Base-by-base conservation (phyloP, 345 rosid species). In the Pistacia atlantica region DNA sequence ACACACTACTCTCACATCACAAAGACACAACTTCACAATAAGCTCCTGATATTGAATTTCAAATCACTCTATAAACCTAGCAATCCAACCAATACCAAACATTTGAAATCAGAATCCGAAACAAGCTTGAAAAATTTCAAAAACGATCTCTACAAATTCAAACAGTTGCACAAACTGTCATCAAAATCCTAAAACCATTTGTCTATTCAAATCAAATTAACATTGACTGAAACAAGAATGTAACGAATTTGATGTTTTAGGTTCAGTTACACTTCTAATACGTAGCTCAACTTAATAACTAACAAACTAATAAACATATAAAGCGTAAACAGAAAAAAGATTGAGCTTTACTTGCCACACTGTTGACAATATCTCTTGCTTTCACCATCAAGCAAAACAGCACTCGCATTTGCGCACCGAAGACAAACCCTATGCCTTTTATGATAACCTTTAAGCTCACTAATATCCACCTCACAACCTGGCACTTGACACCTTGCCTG, bases 351-450 rank as follows among this genome's bases (percentile, higher is more conserved):
- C 99, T 96, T 96, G 87, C 97, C 98, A 80, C 99, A 96, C 95
- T 96, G 99, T 79, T 96, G 99, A 72, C 99, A 96, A 81, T 96
- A 96, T 90, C 99, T 88, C 89, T 89, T 96, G 65, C 74, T 79
- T 55, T 87, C 90, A 28, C 95, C 94, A 1, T 92, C 93, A 55
- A 96, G 81, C 60, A 84, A 61, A 65, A 94, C 97, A 52, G 82
- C 45, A 25, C 79, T 75, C 0, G 98, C 89, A 80, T 86, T 89
- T 4, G 97, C 99, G 78, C 98, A 96, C 38, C 89, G 80, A 20
- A 96, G 86, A 65, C 99, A 96, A 79, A 96, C 93, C 87, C 93
- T 86, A 76, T 96, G 98, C 76, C 98, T 84, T 81, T 58, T 84
- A 75, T 96, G 98, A 52, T 96, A 96, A 14, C 99, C 99, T 83